Evolutionary conservation across 768 basidiomycete genomes (phyloP), one percentile per base, ranked within the genome.

Genomic region (Strobilomyces dryophilus): DNA sequence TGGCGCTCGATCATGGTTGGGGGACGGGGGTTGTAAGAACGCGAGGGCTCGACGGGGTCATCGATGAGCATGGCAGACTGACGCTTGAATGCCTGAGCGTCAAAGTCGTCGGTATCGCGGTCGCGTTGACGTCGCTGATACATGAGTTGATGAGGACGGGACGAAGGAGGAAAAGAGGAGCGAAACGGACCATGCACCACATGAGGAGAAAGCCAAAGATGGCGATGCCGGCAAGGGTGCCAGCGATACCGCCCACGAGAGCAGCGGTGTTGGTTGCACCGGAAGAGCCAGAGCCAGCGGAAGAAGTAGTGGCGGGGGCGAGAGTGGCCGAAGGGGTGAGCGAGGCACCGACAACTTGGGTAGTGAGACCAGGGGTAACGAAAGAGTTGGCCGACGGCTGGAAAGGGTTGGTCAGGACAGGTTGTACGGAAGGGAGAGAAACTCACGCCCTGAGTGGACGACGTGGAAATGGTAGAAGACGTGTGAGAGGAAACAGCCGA

Each of bases 1-100:
- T 76, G 78, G 43, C 73, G 73, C 60, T 86, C 79, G 47, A 81
- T 75, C 84, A 85, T 85, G 27, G 77, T 74, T n/a, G 85, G 84
- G 17, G 84, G 81, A 20, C 80, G 77, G 17, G 80, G 80, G 53
- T 79, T 80, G 61, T 69, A 76, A 0, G 77, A 74, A 27, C 68
- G 61, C 3, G 55, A n/a, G 4, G 58, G 69, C 20, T 70, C 69
- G 26, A 70, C 72, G n/a, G 78, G 75, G 57, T 85, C 84, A 44
- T 81, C 73, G 21, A 83, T 70, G 21, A 87, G 66, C 15, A 83
- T 63, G n/a, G 79, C 80, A 14, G 87, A 88, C 57, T 79, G 76
- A 48, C 83, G 81, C 47, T 80, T 79, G 76, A 87, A 87, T 10
- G 77, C 77, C 41, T 71, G 66, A 1, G 83, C 68, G 55, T 81